Conservation (phyloP, 805 yeast species). For the Myxozyma nipponensis region DNA sequence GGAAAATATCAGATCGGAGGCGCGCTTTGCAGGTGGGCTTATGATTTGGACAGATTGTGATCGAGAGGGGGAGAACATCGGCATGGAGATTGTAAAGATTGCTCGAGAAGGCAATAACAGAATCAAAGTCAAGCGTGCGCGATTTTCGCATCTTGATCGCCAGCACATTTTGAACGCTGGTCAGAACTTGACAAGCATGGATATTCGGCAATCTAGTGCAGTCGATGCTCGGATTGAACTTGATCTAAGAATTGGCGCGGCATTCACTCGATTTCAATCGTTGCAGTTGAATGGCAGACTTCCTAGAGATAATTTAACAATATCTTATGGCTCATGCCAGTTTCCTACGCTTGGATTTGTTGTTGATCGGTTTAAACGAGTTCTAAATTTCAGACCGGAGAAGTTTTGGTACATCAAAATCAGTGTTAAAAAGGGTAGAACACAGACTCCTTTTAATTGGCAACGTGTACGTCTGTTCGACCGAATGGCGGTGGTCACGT, state of each 20-base stretch:
- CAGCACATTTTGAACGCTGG: constrained; percentile 74
- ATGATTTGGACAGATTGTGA: constrained; percentile 99
- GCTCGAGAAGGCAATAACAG: constrained; percentile 53
- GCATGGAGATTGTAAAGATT: constrained; percentile 72
- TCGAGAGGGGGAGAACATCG: constrained; percentile 92
- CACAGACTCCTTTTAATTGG: constrained; percentile 57
- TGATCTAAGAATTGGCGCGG: constrained; percentile 83
- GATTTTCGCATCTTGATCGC: constrained; percentile 81
- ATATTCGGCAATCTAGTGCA: constrained; percentile 70
- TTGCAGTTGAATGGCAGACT: constrained; percentile 29
- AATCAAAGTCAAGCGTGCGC: constrained; percentile 63
- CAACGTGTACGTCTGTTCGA: constrained; percentile 69
- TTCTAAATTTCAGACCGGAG: constrained; percentile 68
- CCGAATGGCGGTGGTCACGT: constrained; percentile 53
- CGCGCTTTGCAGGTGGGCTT: constrained; percentile 54
- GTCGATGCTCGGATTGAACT: constrained; percentile 82
- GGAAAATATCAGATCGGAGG: constrained; percentile 63
- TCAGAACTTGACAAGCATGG: constrained; percentile 56
- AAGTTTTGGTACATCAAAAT: constrained; percentile 72
- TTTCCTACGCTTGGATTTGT: constrained; percentile 96
- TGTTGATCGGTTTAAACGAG: constrained; percentile 82
- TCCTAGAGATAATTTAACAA: constrained; percentile 30
- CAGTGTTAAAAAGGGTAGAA: constrained; percentile 31
- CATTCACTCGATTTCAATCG: constrained; percentile 80
- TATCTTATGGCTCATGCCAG: constrained; percentile 92